Percentiles rank a stretch among this genome's conserved stretches.
phyloP scores from a whole-genome alignment of 2,329 filamentous ascomycete species.

The Diaporthe sp. region DNA sequence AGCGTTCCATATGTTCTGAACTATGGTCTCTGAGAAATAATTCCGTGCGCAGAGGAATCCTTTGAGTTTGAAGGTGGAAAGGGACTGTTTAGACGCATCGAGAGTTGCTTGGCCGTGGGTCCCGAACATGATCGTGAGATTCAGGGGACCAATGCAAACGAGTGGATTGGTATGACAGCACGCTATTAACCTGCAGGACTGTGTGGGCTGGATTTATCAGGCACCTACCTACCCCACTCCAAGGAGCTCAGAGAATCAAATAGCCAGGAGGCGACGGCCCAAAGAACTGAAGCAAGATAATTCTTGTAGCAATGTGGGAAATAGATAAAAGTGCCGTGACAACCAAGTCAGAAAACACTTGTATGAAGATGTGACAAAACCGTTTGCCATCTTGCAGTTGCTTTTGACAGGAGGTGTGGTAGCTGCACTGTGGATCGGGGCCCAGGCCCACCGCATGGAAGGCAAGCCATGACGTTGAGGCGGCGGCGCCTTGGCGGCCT shows the following conservation, averaged over 20 bases:
- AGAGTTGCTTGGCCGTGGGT: background rate
- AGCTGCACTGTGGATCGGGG: background rate
- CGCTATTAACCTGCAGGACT: background rate
- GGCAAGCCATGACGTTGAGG: conserved; percentile 20
- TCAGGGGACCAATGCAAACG: conserved; percentile 16
- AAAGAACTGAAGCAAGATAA: background rate
- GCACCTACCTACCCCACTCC: background rate
- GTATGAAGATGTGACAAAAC: background rate
- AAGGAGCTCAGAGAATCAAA: background rate
- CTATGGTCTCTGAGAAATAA: background rate
- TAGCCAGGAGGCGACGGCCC: background rate
- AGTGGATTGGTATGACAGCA: background rate
- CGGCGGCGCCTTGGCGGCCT: conserved; percentile 12
- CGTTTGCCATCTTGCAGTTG: background rate
- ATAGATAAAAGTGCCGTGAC: background rate
- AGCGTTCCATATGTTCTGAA: background rate
- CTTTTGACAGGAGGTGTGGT: background rate
- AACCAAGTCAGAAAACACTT: background rate
- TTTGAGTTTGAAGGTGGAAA: background rate
- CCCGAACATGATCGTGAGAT: background rate
- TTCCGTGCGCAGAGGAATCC: background rate
- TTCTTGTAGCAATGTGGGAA: background rate
- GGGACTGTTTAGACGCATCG: background rate
- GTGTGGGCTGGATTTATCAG: background rate
- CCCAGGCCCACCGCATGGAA: background rate